Percentiles rank a stretch among this genome's conserved stretches.
phyloP scores from a whole-genome alignment of 192 early-diverging fungal genomes.

The Entomortierella chlamydospora region DNA sequence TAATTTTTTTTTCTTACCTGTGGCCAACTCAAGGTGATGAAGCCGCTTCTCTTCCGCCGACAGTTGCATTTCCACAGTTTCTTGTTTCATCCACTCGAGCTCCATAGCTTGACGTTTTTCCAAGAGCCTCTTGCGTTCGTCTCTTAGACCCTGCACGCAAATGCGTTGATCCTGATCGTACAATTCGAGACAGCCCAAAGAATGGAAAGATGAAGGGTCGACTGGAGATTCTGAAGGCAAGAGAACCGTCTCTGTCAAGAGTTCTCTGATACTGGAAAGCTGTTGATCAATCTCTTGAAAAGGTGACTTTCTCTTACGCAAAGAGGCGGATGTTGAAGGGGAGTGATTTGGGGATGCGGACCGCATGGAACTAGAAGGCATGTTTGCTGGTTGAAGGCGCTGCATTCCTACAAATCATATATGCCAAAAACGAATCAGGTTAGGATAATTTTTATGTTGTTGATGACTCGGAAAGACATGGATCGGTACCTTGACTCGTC shows the following conservation, averaged over 20 bases:
- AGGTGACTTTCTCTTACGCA: background rate
- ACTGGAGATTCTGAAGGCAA: background rate
- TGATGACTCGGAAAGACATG: no score
- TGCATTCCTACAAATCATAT: background rate
- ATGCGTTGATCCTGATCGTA: slow-evolving; percentile 13
- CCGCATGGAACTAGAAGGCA: no score
- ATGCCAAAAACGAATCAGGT: no score
- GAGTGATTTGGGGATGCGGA: background rate
- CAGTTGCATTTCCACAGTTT: slow-evolving; percentile 7
- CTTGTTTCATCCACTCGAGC: slow-evolving; percentile 17
- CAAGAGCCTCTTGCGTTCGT: slow-evolving; percentile 8
- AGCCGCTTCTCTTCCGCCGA: slow-evolving; percentile 2
- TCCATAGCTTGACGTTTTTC: slow-evolving; percentile 12
- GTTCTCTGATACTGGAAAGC: background rate
- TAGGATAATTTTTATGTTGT: background rate
- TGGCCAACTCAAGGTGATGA: slow-evolving; percentile 1
- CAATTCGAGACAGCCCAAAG: slow-evolving; percentile 3
- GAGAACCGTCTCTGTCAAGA: slow-evolving; percentile 13
- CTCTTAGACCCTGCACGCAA: slow-evolving; percentile 4
- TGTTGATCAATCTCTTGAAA: slow-evolving; percentile 14
- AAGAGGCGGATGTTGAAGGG: background rate
- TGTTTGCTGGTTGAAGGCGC: background rate
- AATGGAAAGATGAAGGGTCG: slow-evolving; percentile 9
- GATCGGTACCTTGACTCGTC: background rate
- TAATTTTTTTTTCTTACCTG: slow-evolving; percentile 2